Percentiles rank a stretch among this genome's conserved stretches.
Conservation (phyloP, 768 basidiomycete genomes). For the Termitomyces heimii region DNA sequence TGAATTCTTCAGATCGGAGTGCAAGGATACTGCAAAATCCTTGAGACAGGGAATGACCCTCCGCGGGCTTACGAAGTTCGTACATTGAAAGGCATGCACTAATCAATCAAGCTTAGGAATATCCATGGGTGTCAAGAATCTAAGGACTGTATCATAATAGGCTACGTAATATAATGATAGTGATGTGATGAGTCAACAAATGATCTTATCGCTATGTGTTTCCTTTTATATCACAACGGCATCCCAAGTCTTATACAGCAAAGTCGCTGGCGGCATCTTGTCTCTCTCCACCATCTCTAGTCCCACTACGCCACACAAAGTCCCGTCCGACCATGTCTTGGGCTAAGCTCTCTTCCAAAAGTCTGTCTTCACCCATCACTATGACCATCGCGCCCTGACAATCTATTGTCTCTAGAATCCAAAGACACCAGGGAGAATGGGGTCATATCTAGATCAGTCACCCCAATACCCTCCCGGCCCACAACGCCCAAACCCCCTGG, state of each 20-base stretch:
- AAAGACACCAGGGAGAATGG: constrained; percentile 72
- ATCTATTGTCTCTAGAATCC: constrained; percentile 35
- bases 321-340: constrained; percentile 41
- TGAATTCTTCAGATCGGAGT: neutral
- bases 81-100: neutral
- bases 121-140: neutral
- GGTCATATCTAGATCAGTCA: constrained; percentile 68
- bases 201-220: constrained; percentile 3
- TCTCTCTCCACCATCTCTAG: constrained; percentile 14
- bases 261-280: constrained; percentile 25
- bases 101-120: neutral
- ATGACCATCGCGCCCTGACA: constrained; percentile 1
- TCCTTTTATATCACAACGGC: constrained; percentile 5
- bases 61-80: neutral
- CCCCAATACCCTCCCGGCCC: constrained; percentile 79
- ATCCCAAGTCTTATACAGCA: constrained; percentile 9
- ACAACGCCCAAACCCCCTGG: constrained; percentile 61
- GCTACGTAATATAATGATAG: neutral
- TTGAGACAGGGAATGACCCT: neutral
- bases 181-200: neutral
- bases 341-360: constrained; percentile 41
- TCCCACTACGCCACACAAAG: constrained; percentile 10
- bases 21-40: neutral
- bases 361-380: constrained; percentile 19
- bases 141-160: neutral